Evolutionary conservation across 1,284 basidiomycete genomes (phyloP).

Genomic region (Marasmius tenuissimus): DNA sequence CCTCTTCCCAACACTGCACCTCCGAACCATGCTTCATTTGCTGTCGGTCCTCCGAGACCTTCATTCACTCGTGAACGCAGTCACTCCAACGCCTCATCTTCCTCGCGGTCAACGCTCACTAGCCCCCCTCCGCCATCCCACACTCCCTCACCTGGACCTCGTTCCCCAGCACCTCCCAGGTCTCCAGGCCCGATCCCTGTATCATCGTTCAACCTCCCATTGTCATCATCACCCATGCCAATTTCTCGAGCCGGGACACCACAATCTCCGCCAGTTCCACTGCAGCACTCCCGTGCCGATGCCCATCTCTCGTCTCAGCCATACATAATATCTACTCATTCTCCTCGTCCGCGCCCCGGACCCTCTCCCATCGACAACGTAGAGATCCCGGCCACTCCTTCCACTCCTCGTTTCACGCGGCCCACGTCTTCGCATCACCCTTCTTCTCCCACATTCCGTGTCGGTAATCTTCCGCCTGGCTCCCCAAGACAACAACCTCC

Average conservation of each 20-base stretch:
- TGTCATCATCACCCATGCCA: background rate
- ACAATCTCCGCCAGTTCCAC: background rate
- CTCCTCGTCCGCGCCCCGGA: background rate
- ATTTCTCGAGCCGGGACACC: background rate
- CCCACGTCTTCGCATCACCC: background rate
- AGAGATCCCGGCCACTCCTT: background rate
- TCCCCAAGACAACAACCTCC: background rate
- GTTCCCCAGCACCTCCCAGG: constrained; percentile 1
- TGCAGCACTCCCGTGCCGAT: background rate
- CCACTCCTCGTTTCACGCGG: background rate
- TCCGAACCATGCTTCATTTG: background rate
- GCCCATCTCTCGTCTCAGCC: background rate
- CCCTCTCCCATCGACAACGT: background rate
- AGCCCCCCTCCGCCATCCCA: constrained; percentile 1
- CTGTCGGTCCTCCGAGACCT: background rate
- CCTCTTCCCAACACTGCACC: background rate
- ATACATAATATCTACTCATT: background rate
- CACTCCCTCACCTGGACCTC: constrained; percentile 2
- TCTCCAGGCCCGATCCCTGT: background rate
- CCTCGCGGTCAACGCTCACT: constrained; percentile 2
- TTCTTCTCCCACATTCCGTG: background rate
- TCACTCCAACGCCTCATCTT: constrained; percentile 5
- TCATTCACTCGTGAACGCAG: background rate
- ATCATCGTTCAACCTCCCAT: background rate
- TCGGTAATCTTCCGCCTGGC: background rate